Base-by-base conservation (phyloP, 139 green algal species). In the Chlorella sorokiniana region DNA sequence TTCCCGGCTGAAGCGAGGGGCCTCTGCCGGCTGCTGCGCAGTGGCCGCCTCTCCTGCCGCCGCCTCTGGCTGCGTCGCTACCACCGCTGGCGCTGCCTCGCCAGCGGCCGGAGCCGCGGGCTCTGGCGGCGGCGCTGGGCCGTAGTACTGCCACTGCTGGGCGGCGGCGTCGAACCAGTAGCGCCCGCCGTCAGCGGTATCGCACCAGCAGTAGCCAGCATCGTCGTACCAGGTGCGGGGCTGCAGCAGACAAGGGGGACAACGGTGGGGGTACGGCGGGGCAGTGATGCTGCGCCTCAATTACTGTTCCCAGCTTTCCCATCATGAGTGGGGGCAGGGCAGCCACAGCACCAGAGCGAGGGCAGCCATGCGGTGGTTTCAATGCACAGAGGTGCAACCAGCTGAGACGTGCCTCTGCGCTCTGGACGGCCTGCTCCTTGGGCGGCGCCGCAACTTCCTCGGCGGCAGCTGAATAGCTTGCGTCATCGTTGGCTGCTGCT, bases 121-220 rank as follows among this genome's bases (percentile, higher is more conserved):
- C 42, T 38, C n/a, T 2, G 14, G 31, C 3, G 56, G 45, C 37
- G n/a, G 48, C 7, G 61, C 31, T 31, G 56, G 51, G 40, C 35
- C 31, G 77, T 83, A 44, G 44, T 68, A 48, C 54, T 74, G 54
- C 81, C 81, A 86, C 37, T 67, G 40, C 81, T 86, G 81, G 2
- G 20, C 14, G n/a, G 0, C 25, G 10, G 45, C 56, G 9, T 81
- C 69, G 72, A 72, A 86, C 40, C 67, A 81, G 56, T 86, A 86
- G 54, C 59, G 67, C 81, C 81, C 82, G 27, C 81, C 81, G 29
- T 86, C 81, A 4, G 69, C 20, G 25, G 62, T 54, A 7, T 76
- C 54, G 41, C 40, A 82, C 62, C 81, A 86, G 54, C 81, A 86
- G 42, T 54, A 69, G 33, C 81, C 81, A 40, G 37, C 54, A 23